A percentile compares a stretch with the other conserved stretches of the same genome.
Evolutionary conservation across 148 eudicot genomes (phyloP).

Genomic region (Camellia sinensis): DNA sequence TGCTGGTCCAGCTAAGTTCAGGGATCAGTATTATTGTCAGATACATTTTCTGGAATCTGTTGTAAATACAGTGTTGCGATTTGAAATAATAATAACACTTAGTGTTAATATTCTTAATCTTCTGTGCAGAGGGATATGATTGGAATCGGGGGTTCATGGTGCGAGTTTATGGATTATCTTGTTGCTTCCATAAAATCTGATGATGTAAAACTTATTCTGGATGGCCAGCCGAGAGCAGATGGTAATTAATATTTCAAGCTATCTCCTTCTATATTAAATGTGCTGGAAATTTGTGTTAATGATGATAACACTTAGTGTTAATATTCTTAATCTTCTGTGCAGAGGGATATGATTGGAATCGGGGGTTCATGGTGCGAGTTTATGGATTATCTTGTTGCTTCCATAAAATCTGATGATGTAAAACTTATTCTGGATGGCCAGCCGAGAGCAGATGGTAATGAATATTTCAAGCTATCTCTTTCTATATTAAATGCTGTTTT

Average conservation of each 20-base stretch:
- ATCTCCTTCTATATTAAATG: not conserved
- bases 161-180: slow-evolving; percentile 73
- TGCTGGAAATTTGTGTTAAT: too few relatives aligned
- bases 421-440: slow-evolving; percentile 69
- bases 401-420: slow-evolving; percentile 65
- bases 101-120: slow-evolving; percentile 4
- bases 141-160: slow-evolving; percentile 85
- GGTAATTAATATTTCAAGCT: slow-evolving; percentile 37
- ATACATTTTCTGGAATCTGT: not conserved
- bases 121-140: slow-evolving; percentile 62
- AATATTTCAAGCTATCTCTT: not conserved
- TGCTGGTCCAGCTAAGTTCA: not conserved
- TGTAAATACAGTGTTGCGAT: not conserved
- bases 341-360: slow-evolving; percentile 80
- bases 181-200: slow-evolving; percentile 59
- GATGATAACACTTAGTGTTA: not conserved
- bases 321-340: slow-evolving; percentile 20
- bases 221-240: slow-evolving; percentile 44
- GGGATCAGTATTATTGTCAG: not conserved
- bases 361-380: slow-evolving; percentile 87
- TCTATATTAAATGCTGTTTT: not conserved
- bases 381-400: slow-evolving; percentile 55
- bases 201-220: slow-evolving; percentile 71
- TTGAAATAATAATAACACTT: not conserved
- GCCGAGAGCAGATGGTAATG: slow-evolving; percentile 51